Evolutionary conservation across 2,329 filamentous ascomycete genomes (phyloP).

Genomic region (Xylaria hypoxylon): DNA sequence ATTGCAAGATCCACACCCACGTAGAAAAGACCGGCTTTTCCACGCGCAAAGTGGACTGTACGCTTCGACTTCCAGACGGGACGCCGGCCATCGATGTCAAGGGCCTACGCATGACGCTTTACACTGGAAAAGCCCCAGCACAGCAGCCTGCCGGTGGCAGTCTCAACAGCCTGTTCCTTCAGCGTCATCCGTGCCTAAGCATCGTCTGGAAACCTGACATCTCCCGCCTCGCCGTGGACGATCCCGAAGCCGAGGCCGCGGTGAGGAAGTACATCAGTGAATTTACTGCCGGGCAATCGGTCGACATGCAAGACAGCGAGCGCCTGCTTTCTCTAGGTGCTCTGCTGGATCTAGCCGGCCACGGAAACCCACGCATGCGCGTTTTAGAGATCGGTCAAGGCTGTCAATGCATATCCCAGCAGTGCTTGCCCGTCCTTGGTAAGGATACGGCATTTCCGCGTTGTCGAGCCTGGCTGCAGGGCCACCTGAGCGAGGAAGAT

Average conservation of each 20-base stretch:
- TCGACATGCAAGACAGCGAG: conserved; percentile 5
- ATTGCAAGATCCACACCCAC: not conserved
- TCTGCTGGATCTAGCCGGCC: conserved; percentile 21
- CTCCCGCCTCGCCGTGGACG: not conserved
- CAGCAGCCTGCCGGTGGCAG: not conserved
- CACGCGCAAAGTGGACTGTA: not conserved
- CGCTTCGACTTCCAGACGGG: not conserved
- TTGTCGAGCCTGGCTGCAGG: not conserved
- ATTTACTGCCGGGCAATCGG: not conserved
- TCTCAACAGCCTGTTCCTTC: not conserved
- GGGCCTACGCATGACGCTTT: not conserved
- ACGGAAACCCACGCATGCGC: conserved; percentile 19
- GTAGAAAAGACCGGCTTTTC: not conserved
- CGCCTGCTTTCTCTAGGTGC: not conserved
- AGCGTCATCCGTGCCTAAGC: conserved; percentile 18
- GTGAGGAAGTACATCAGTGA: not conserved
- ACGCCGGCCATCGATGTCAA: not conserved
- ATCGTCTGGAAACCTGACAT: conserved; percentile 28
- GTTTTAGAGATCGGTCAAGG: conserved; percentile 15
- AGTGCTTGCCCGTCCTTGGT: conserved; percentile 2
- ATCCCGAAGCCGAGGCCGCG: not conserved
- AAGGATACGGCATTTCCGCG: conserved; percentile 18
- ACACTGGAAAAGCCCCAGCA: not conserved
- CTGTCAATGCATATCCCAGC: conserved; percentile 1
- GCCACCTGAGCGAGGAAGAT: not conserved